These are phyloP conservation scores for Paraphaeosphaeria sporulosa DNA, from an alignment of 2,329 filamentous ascomycete species.

Conservation along the genomic window DNA sequence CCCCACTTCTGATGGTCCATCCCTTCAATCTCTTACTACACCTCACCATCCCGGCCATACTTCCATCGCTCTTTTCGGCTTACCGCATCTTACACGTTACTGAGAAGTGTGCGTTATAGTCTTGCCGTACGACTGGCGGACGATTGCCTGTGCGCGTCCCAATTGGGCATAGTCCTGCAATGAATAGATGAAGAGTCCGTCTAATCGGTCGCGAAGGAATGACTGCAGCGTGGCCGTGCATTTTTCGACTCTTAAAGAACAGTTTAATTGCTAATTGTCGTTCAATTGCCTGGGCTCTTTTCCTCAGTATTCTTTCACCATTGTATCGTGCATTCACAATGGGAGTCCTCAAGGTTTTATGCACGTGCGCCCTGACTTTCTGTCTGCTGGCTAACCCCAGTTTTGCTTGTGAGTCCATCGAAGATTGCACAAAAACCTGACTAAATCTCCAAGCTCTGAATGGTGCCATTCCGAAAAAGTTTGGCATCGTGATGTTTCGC, in stretches of 20 bases:
- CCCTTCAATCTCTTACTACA: slow-evolving; percentile 1
- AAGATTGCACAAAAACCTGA: too few species aligned
- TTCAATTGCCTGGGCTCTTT: neutral
- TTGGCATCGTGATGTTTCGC: slow-evolving; percentile 37
- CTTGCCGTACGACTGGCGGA: neutral
- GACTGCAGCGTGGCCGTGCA: neutral
- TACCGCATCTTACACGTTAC: neutral
- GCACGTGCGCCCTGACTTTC: neutral
- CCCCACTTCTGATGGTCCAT: neutral
- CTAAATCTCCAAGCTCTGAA: slow-evolving; percentile 8
- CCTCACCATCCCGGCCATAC: neutral
- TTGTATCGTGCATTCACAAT: neutral
- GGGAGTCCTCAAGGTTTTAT: neutral
- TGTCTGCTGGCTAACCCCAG: neutral
- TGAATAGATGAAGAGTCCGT: neutral
- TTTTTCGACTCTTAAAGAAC: neutral
- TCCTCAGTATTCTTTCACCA: neutral
- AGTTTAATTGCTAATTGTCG: neutral
- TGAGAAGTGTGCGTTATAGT: neutral
- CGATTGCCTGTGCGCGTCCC: neutral
- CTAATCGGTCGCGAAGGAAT: neutral
- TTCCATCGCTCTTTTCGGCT: slow-evolving; percentile 9
- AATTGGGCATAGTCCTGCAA: neutral
- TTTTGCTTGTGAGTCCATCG: neutral
- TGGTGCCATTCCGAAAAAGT: slow-evolving; percentile 27